Conservation (phyloP, 306 rosid species). For the Calophaca sinica region DNA sequence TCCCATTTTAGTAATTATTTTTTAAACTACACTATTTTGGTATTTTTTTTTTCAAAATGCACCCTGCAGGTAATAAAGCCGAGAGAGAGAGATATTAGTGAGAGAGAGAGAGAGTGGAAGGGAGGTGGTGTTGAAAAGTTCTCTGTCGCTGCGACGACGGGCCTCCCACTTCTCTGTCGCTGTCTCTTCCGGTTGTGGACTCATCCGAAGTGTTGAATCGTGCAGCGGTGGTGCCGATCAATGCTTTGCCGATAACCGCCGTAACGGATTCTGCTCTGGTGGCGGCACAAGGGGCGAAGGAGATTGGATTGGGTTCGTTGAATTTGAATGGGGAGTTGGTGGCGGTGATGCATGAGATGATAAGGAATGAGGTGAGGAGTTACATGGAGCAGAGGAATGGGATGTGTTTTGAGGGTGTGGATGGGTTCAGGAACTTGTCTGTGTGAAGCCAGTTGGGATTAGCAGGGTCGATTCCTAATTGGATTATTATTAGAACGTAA, state of each 20-base stretch:
- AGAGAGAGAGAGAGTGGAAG: no score
- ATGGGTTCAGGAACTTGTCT: slow-evolving; percentile 66
- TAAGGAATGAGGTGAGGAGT: slow-evolving; percentile 82
- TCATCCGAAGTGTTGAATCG: slow-evolving; percentile 48
- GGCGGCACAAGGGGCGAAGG: slow-evolving; percentile 17
- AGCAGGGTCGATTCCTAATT: slow-evolving; percentile 57
- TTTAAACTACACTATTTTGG: no score
- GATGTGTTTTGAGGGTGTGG: slow-evolving; percentile 55
- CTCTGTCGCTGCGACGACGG: slow-evolving; percentile 49
- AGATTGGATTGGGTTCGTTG: slow-evolving; percentile 48
- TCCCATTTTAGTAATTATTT: no score
- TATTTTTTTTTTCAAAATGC: no score
- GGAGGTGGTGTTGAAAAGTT: no score
- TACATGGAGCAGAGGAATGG: slow-evolving; percentile 70
- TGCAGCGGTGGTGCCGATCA: neutral
- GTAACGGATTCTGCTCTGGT: neutral
- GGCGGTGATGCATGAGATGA: slow-evolving; percentile 94
- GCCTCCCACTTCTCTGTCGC: slow-evolving; percentile 77
- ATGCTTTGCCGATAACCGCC: neutral
- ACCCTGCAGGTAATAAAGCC: no score
- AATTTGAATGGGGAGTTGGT: slow-evolving; percentile 66
- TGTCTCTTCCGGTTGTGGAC: slow-evolving; percentile 79
- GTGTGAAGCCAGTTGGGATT: slow-evolving; percentile 67
- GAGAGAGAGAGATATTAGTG: no score
- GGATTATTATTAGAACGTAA: slow-evolving; percentile 19